Conservation (phyloP, 2,329 filamentous ascomycete genomes). For the Cladosporium sp. region DNA sequence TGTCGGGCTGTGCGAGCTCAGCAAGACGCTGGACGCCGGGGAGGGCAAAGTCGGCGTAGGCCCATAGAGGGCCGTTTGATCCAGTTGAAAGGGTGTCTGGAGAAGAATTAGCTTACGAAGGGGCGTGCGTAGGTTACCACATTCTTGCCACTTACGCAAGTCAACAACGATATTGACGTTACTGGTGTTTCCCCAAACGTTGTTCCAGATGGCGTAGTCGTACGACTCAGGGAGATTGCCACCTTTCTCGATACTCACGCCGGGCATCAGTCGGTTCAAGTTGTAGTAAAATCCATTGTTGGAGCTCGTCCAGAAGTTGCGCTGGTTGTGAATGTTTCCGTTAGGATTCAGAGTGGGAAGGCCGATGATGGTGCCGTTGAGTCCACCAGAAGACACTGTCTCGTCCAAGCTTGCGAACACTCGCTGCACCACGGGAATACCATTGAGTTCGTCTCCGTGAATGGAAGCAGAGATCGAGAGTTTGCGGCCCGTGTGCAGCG, state of each 20-base stretch:
- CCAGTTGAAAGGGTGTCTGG: slow-evolving; percentile 40
- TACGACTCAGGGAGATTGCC: slow-evolving; percentile 24
- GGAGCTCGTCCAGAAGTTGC: slow-evolving; percentile 40
- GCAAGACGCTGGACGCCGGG: slow-evolving; percentile 42
- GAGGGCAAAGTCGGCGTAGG: slow-evolving; percentile 41
- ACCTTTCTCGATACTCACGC: slow-evolving; percentile 37
- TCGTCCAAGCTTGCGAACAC: slow-evolving; percentile 40
- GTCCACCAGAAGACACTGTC: slow-evolving; percentile 32
- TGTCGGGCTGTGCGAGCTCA: slow-evolving; percentile 42
- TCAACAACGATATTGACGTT: slow-evolving; percentile 44
- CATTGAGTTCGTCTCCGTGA: slow-evolving; percentile 43
- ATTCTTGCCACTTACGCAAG: slow-evolving; percentile 23
- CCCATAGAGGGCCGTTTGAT: slow-evolving; percentile 41
- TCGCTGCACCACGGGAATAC: slow-evolving; percentile 39
- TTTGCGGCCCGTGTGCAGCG: slow-evolving; percentile 39
- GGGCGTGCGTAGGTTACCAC: background rate
- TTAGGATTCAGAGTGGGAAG: slow-evolving; percentile 43
- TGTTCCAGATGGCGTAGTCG: slow-evolving; percentile 41
- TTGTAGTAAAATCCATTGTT: slow-evolving; percentile 57
- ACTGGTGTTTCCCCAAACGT: slow-evolving; percentile 40
- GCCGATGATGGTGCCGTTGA: slow-evolving; percentile 38
- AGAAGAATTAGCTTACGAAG: background rate
- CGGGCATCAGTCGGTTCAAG: slow-evolving; percentile 63
- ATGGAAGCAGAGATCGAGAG: slow-evolving; percentile 41
- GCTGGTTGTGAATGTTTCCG: slow-evolving; percentile 42